Base-by-base conservation (phyloP, 306 rosid genomes). In the Inga oerstediana region DNA sequence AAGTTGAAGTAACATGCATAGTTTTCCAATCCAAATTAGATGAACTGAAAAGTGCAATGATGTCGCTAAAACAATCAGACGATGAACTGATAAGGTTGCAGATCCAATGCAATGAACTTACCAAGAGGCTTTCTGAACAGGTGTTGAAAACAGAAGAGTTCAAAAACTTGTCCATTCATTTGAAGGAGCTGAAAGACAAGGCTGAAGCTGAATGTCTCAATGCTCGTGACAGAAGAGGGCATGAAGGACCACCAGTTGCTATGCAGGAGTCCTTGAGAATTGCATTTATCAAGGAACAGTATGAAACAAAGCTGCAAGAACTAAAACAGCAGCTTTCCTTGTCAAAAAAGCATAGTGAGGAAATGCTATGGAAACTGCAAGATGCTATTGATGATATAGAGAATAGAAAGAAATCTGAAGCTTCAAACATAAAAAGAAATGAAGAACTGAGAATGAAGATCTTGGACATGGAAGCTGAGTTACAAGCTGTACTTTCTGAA, bases 261-360 rank as follows among this genome's bases (percentile, higher is more conserved):
- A 81, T 91, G 89, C 98, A 91, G 76, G 99, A 97, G 82, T 97
- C 99, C 20, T 85, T 97, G 85, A 97, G 99, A 87, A 97, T 97
- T 72, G 98, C 93, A 74, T 97, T 97, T 87, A 90, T 97, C 89
- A 94, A 92, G 92, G 99, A 97, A 75, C 99, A 97, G 77, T 92
- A 92, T 76, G 99, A 97, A 89, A 88, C 97, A 37, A 97, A 88
- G 90, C 85, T 97, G 91, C 97, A 94, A 88, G 99, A 97, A 88
- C 85, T 91, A 80, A 94, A 88, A 77, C 97, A 91, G 41, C 97
- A 90, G 79, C 94, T 94, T 80, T 88, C 95, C 78, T 78, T 91
- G 79, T 94, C 98, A 65, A 89, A 94, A 82, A 94, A 90, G 86
- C 99, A 97, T 66, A 81, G 89, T 24, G 99, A 91, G 75, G 97